Evolutionary conservation across 192 early-diverging fungal species (phyloP).

Genomic region (Coemansia sp.): DNA sequence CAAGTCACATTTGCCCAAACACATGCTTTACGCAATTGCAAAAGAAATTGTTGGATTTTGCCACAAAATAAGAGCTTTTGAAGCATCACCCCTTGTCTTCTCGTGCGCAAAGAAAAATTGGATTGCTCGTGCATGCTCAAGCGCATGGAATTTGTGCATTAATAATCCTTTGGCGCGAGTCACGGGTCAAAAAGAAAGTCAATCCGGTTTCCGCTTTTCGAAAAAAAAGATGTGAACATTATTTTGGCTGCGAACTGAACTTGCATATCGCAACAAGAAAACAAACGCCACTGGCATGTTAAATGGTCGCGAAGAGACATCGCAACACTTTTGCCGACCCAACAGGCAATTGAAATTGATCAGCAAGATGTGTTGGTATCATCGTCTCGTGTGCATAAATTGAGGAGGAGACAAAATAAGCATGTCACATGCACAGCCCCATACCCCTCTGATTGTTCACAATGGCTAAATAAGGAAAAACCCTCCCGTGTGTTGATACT

Average conservation of each 20-base stretch:
- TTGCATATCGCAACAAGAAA: neutral
- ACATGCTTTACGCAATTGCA: neutral
- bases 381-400: neutral
- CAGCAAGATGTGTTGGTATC: neutral
- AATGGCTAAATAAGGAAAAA: too few species aligned
- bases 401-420: neutral
- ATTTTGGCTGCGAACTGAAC: neutral
- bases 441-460: too few species aligned
- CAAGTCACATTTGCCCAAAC: neutral
- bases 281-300: too few species aligned
- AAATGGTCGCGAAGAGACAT: too few species aligned
- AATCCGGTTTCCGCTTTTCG: neutral
- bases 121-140: neutral
- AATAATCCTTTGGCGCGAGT: neutral
- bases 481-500: too few species aligned
- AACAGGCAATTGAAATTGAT: neutral
- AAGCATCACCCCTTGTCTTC: too few species aligned
- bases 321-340: too few species aligned
- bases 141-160: neutral
- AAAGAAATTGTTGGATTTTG: neutral
- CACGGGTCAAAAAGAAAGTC: neutral
- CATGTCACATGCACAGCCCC: too few species aligned
- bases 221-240: too few species aligned
- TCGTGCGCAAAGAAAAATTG: neutral
- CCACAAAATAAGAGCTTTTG: too few species aligned